phyloP scores from a whole-genome alignment of 75 land plant species.

The Pinus tabuliformis region DNA sequence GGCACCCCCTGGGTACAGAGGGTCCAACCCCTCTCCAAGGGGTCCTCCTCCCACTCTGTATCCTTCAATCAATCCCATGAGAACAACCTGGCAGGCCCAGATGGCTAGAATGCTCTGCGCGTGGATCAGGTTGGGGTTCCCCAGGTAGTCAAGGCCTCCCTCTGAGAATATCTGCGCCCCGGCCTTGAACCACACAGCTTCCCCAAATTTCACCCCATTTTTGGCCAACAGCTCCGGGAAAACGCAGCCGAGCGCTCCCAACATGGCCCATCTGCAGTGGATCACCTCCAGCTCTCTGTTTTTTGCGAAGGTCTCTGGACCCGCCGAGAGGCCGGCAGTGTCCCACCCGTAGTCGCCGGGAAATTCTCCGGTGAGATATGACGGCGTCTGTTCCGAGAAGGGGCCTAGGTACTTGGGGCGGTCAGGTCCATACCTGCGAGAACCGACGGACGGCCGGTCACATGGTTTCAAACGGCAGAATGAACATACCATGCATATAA shows the following conservation, averaged over 20 bases:
- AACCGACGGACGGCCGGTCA: background rate
- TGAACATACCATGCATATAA: too few relatives aligned
- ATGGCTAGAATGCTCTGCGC: constrained; percentile 85
- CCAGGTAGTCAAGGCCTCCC: constrained; percentile 71
- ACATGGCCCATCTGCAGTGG: constrained; percentile 55
- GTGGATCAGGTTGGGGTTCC: constrained; percentile 74
- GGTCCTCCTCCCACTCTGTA: constrained; percentile 64
- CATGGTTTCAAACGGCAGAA: too few relatives aligned
- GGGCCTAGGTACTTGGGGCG: constrained; percentile 70
- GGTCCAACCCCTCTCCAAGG: constrained; percentile 55
- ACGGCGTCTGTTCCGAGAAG: constrained; percentile 55
- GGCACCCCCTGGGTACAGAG: constrained; percentile 63
- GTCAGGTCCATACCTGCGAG: constrained; percentile 71
- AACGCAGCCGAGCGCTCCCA: constrained; percentile 71
- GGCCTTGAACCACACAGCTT: constrained; percentile 86
- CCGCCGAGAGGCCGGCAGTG: constrained; percentile 72
- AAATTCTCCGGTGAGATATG: constrained; percentile 74
- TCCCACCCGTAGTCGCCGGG: constrained; percentile 91
- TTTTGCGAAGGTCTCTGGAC: constrained; percentile 70
- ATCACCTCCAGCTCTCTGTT: constrained; percentile 69
- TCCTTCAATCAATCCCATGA: constrained; percentile 70
- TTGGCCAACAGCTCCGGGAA: constrained; percentile 63
- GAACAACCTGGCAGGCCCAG: constrained; percentile 71
- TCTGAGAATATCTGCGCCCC: constrained; percentile 81
- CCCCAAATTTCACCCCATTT: constrained; percentile 72